A percentile compares a stretch with the other conserved stretches of the same genome.
Conservation (phyloP, 257 asterid species). For the Plectranthus barbatus region DNA sequence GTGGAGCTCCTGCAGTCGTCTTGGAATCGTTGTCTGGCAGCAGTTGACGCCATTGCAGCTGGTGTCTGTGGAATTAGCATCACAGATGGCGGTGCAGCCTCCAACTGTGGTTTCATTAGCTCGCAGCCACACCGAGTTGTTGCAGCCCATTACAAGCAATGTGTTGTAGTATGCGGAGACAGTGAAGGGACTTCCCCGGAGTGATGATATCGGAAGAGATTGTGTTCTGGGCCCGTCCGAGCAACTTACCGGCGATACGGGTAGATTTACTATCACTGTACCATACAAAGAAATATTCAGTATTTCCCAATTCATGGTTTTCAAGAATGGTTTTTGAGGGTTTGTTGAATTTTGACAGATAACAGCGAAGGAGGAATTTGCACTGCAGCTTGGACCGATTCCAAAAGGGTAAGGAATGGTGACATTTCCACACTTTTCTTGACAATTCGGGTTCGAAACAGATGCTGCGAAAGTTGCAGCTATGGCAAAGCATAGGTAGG, state of each 20-base stretch:
- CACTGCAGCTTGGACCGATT: constrained; percentile 22
- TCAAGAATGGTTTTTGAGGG: constrained; percentile 16
- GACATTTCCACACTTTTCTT: constrained; percentile 25
- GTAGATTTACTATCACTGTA: constrained; percentile 10
- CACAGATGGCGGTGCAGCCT: constrained; percentile 24
- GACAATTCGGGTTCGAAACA: constrained; percentile 17
- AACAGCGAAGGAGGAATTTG: constrained; percentile 20
- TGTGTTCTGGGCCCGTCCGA: background rate
- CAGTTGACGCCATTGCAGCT: constrained; percentile 25
- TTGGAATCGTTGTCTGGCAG: constrained; percentile 16
- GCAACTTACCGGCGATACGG: constrained; percentile 18
- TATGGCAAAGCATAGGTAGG: background rate
- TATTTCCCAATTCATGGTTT: constrained; percentile 16
- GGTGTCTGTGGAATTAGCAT: background rate
- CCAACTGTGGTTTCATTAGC: background rate
- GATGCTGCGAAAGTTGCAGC: background rate
- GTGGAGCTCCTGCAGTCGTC: background rate
- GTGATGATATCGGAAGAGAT: background rate
- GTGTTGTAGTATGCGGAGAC: constrained; percentile 11
- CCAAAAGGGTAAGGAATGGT: constrained; percentile 45
- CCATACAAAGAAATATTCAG: background rate
- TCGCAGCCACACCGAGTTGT: constrained; percentile 14
- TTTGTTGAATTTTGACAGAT: constrained; percentile 13
- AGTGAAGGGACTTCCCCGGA: constrained; percentile 19
- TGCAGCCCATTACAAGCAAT: constrained; percentile 25